A percentile compares a stretch with the other conserved stretches of the same genome.
These are phyloP conservation scores for Cruciata laevipes DNA, from an alignment of 257 asterid species.

Conservation along the genomic window DNA sequence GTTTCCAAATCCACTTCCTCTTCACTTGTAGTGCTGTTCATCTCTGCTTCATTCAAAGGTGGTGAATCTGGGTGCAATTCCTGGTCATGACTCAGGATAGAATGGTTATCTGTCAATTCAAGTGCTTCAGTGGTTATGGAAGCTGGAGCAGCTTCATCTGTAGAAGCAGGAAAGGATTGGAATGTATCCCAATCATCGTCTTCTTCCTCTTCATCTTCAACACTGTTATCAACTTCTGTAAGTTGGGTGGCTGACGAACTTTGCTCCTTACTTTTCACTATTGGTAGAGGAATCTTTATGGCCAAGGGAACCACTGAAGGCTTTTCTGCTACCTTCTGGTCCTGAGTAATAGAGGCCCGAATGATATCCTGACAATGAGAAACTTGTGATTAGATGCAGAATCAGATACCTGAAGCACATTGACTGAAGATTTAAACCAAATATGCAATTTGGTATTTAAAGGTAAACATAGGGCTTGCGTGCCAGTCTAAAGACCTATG, in stretches of 20 bases:
- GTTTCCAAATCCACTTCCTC: conserved; percentile 23
- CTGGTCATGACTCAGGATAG: conserved; percentile 26
- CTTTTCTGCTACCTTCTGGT: conserved; percentile 45
- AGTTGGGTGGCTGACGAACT: conserved; percentile 31
- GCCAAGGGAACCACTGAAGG: conserved; percentile 48
- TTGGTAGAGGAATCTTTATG: conserved; percentile 65
- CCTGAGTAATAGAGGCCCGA: conserved; percentile 78
- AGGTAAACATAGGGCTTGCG: neutral
- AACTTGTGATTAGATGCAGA: conserved; percentile 2
- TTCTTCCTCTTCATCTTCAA: conserved; percentile 20
- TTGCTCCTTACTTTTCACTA: conserved; percentile 30
- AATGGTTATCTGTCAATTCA: conserved; percentile 11
- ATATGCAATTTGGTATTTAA: neutral
- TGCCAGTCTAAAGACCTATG: neutral
- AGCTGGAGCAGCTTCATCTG: conserved; percentile 39
- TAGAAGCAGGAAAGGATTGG: conserved; percentile 87
- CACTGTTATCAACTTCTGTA: conserved; percentile 35
- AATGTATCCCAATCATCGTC: conserved; percentile 97
- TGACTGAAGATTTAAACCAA: neutral
- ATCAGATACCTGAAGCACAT: neutral
- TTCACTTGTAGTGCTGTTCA: conserved; percentile 16
- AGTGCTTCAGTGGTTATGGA: conserved; percentile 18
- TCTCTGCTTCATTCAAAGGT: conserved; percentile 24
- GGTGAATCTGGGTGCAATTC: conserved; percentile 26
- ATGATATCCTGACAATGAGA: conserved; percentile 65